phyloP scores from a whole-genome alignment of 768 basidiomycete genomes.

The Xanthoconium stramineum region DNA sequence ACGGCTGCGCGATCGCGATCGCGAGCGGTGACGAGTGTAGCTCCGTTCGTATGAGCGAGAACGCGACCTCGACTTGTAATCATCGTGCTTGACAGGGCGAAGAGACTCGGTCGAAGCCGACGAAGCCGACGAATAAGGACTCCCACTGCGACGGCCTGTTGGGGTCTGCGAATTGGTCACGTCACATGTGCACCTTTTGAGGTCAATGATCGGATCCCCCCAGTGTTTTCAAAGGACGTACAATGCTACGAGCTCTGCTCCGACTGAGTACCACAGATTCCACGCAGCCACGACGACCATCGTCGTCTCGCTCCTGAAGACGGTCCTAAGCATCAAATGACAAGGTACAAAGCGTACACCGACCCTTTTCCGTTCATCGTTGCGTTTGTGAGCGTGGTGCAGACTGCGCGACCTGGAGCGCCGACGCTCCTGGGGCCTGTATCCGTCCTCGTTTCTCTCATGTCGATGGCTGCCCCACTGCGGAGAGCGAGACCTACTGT shows the following conservation, averaged over 20 bases:
- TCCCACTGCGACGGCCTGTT: conserved; percentile 13
- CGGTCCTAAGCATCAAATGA: not conserved
- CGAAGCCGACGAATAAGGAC: conserved; percentile 18
- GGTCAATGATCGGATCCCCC: conserved; percentile 17
- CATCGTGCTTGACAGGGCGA: conserved; percentile 14
- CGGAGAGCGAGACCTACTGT: conserved; percentile 28
- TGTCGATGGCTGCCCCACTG: conserved; percentile 3
- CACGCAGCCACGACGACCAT: not conserved
- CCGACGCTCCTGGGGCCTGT: conserved; percentile 4
- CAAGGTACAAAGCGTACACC: not conserved
- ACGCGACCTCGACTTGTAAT: conserved; percentile 19
- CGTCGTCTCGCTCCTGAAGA: conserved; percentile 11
- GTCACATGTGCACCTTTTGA: conserved; percentile 23
- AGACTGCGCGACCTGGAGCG: conserved; percentile 27
- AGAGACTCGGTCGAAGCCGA: conserved; percentile 14
- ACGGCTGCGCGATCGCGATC: conserved; percentile 26
- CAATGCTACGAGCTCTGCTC: conserved; percentile 26
- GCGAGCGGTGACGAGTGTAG: conserved; percentile 15
- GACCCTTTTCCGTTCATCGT: conserved; percentile 8
- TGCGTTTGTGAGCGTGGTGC: not conserved
- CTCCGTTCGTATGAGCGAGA: conserved; percentile 21
- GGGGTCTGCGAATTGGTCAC: conserved; percentile 19
- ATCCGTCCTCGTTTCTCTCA: conserved; percentile 10
- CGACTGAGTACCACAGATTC: conserved; percentile 2
- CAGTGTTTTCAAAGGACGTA: conserved; percentile 17